Conservation (phyloP, 176 grass and related monocot species). For the Puccinellia tenuiflora region DNA sequence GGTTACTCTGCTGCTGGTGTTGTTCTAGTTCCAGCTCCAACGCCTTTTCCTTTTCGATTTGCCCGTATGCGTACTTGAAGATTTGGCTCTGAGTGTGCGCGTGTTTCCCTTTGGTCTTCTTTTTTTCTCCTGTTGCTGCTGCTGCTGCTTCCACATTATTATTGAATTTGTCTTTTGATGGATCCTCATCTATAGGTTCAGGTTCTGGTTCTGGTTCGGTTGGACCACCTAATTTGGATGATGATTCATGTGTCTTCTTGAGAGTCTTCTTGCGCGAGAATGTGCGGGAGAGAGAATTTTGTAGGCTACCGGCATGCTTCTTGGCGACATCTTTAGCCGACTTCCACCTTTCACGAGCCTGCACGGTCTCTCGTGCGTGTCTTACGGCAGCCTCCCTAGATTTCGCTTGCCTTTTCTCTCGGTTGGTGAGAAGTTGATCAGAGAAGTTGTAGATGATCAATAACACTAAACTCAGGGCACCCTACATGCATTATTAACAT, state of each 20-base stretch:
- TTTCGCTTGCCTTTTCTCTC: slow-evolving; percentile 83
- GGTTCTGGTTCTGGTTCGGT: too few species aligned
- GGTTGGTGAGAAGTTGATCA: slow-evolving; percentile 74
- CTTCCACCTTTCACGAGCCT: slow-evolving; percentile 79
- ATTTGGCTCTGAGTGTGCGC: slow-evolving; percentile 88
- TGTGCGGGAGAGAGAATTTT: slow-evolving; percentile 62
- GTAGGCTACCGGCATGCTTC: slow-evolving; percentile 63
- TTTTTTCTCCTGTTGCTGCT: slow-evolving; percentile 52
- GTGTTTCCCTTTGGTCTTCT: slow-evolving; percentile 61
- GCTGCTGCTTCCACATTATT: slow-evolving; percentile 35
- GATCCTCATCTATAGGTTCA: slow-evolving; percentile 1
- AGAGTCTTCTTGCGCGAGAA: slow-evolving; percentile 74
- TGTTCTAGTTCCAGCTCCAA: slow-evolving; percentile 35
- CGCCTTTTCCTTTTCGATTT: slow-evolving; percentile 91
- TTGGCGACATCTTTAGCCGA: slow-evolving; percentile 82
- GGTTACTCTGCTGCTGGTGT: slow-evolving; percentile 44
- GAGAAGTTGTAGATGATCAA: slow-evolving; percentile 94
- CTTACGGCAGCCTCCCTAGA: slow-evolving; percentile 79
- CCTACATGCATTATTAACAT: too few species aligned
- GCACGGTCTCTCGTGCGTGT: slow-evolving; percentile 58
- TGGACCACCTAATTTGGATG: slow-evolving; percentile 19
- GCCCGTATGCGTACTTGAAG: slow-evolving; percentile 88
- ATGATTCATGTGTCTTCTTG: slow-evolving; percentile 20
- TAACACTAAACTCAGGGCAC: slow-evolving; percentile 56
- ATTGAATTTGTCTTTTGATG: too few species aligned